Conservation (phyloP, 305 asterid genomes). For the Petunia hybrid region DNA sequence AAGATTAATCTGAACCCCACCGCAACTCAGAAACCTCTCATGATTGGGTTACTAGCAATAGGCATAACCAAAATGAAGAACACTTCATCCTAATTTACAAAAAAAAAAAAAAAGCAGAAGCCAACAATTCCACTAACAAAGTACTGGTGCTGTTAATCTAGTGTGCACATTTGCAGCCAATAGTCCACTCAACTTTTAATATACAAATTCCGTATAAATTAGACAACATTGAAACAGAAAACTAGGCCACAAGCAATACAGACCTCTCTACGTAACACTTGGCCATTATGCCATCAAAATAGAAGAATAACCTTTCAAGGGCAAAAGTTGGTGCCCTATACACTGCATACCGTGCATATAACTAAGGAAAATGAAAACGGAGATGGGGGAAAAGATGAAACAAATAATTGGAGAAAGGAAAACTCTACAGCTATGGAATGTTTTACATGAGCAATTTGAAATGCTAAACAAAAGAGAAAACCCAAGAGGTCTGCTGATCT, state of each 20-base stretch:
- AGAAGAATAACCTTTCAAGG: slow-evolving; percentile 32
- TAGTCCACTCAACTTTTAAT: slow-evolving; percentile 28
- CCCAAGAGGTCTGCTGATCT: not conserved
- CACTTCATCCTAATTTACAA: not conserved
- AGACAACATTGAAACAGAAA: slow-evolving; percentile 33
- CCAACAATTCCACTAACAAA: not conserved
- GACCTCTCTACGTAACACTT: slow-evolving; percentile 24
- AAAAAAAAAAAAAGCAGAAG: not conserved
- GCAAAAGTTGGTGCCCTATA: slow-evolving; percentile 40
- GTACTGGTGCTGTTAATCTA: not conserved
- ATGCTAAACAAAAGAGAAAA: slow-evolving; percentile 26
- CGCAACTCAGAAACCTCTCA: too few species aligned
- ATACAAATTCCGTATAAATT: slow-evolving; percentile 34
- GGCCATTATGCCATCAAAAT: slow-evolving; percentile 30
- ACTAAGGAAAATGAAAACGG: not conserved
- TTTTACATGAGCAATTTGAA: slow-evolving; percentile 33
- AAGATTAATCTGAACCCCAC: too few species aligned
- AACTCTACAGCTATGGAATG: slow-evolving; percentile 38
- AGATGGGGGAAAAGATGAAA: slow-evolving; percentile 7
- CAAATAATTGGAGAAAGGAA: slow-evolving; percentile 22
- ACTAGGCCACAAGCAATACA: slow-evolving; percentile 24
- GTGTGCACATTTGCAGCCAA: slow-evolving; percentile 17
- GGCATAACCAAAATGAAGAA: too few species aligned
- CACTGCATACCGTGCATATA: slow-evolving; percentile 29
- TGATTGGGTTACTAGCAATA: too few species aligned